Conservation (phyloP, 331 rosid species). For the Quercus phellos region DNA sequence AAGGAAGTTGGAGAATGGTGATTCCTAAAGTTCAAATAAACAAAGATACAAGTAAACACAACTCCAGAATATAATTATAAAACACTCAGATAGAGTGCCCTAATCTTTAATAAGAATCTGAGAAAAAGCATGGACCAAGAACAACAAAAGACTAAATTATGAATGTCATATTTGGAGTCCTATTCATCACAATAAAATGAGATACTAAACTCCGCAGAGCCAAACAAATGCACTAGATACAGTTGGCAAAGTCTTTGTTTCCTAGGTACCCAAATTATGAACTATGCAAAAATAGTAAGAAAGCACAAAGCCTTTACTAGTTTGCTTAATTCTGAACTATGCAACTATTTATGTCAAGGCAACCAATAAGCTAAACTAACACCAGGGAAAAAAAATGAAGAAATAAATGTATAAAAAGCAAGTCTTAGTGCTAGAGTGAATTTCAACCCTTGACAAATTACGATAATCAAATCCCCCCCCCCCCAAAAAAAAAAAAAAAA, state of each 20-base stretch:
- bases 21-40: constrained; percentile 9
- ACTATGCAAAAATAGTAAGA: not conserved
- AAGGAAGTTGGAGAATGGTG: constrained; percentile 17
- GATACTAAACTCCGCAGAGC: not conserved
- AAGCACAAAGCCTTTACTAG: not conserved
- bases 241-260: not conserved
- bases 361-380: not conserved
- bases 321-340: not conserved
- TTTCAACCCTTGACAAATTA: not conserved
- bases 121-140: not conserved
- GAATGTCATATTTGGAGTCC: too few species aligned
- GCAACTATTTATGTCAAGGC: not conserved
- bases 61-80: not conserved
- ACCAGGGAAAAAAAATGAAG: not conserved
- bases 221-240: not conserved
- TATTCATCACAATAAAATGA: not conserved
- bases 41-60: not conserved
- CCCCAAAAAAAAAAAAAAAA: not conserved
- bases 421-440: not conserved
- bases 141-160: not conserved
- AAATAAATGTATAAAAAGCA: not conserved
- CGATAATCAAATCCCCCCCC: not conserved
- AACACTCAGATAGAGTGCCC: not conserved
- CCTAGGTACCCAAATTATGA: not conserved
- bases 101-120: not conserved